Conservation (phyloP, 805 yeast species). For the Cyberlindnera nakhonratchasimensis region DNA sequence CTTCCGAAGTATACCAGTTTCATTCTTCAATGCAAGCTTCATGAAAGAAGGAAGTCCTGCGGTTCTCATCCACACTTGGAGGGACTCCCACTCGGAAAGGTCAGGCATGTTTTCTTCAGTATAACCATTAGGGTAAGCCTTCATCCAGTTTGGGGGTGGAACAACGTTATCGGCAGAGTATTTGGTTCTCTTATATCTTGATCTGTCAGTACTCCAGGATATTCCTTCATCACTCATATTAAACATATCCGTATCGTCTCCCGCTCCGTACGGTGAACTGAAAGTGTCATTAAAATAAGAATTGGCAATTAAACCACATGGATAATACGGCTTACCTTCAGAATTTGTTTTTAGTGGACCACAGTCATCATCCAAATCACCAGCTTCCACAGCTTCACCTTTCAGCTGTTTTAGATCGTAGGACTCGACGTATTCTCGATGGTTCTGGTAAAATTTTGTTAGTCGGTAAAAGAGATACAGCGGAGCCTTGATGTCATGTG, state of each 20-base stretch:
- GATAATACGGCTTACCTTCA: constrained; percentile 69
- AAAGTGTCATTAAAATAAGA: constrained; percentile 89
- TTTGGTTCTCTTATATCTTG: constrained; percentile 66
- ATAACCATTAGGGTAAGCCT: constrained; percentile 81
- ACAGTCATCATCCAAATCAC: constrained; percentile 51
- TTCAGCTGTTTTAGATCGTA: constrained; percentile 76
- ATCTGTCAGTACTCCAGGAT: constrained; percentile 80
- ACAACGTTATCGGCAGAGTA: constrained; percentile 69
- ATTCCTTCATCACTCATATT: constrained; percentile 48
- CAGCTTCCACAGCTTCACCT: constrained; percentile 63
- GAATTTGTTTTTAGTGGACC: constrained; percentile 53
- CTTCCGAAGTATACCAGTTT: constrained; percentile 45
- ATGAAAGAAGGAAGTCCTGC: constrained; percentile 89
- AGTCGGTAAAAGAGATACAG: constrained; percentile 77
- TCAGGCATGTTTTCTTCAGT: constrained; percentile 78
- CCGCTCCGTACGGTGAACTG: constrained; percentile 40
- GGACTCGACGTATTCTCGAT: constrained; percentile 86
- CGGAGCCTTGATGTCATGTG: constrained; percentile 66
- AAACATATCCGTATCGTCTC: constrained; percentile 9
- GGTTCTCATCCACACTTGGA: constrained; percentile 98
- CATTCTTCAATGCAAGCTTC: constrained; percentile 72
- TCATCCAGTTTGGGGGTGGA: constrained; percentile 93
- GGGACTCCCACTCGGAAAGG: constrained; percentile 69
- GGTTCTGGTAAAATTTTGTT: constrained; percentile 92
- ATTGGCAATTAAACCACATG: constrained; percentile 95